A percentile compares a stretch with the other conserved stretches of the same genome.
These are phyloP conservation scores for Discostella stelligeroides DNA, from an alignment of 108 stramenopile species.

Conservation along the genomic window DNA sequence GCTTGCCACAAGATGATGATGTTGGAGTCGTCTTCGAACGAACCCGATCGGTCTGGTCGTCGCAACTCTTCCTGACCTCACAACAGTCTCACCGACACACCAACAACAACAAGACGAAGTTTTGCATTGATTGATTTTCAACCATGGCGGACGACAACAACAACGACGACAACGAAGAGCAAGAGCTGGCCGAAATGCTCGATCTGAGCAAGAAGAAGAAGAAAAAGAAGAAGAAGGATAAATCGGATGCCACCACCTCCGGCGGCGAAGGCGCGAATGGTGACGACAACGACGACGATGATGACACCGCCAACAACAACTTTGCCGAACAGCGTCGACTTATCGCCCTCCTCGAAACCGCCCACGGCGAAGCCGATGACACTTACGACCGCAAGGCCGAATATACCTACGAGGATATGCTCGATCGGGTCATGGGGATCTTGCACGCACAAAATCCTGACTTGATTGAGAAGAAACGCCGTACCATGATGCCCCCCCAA, in stretches of 20 bases:
- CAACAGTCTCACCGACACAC: background rate
- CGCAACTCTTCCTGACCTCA: background rate
- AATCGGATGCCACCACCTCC: slow-evolving; percentile 19
- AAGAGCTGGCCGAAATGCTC: slow-evolving; percentile 87
- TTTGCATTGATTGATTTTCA: background rate
- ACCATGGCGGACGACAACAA: slow-evolving; percentile 46
- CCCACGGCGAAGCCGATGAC: slow-evolving; percentile 74
- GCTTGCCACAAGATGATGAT: too few species aligned
- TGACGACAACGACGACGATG: slow-evolving; percentile 20
- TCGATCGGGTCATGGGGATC: slow-evolving; percentile 87
- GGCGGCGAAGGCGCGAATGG: slow-evolving; percentile 31
- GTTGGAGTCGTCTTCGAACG: too few species aligned
- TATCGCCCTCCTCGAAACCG: slow-evolving; percentile 65
- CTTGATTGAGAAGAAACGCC: slow-evolving; percentile 96
- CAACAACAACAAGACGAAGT: background rate
- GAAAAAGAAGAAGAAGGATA: slow-evolving; percentile 89
- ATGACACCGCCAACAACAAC: slow-evolving; percentile 46
- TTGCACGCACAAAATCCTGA: slow-evolving; percentile 97
- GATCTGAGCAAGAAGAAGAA: slow-evolving; percentile 90
- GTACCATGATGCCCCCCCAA: slow-evolving; percentile 97
- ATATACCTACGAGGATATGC: slow-evolving; percentile 89
- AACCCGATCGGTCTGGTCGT: background rate
- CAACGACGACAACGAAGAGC: slow-evolving; percentile 65
- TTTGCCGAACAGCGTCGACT: slow-evolving; percentile 66
- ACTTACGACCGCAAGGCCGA: slow-evolving; percentile 80